Evolutionary conservation across 352 stramenopile genomes (phyloP).

Genomic region (Phytophthora pistaciae): DNA sequence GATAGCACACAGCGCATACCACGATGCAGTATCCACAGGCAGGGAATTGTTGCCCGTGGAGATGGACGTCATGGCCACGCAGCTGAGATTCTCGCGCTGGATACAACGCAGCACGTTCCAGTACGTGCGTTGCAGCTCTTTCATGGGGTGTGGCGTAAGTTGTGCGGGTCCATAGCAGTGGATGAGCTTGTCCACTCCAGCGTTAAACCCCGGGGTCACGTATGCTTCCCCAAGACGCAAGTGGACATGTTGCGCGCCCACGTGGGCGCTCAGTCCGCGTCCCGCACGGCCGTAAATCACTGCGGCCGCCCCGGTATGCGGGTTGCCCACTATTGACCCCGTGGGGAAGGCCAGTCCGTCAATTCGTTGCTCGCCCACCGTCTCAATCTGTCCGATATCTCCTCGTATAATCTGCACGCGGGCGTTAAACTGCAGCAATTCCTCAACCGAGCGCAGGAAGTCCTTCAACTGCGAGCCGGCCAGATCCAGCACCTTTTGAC

Average conservation of each 20-base stretch:
- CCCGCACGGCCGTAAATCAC: slow-evolving; percentile 46
- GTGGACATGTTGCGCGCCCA: slow-evolving; percentile 20
- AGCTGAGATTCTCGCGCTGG: slow-evolving; percentile 50
- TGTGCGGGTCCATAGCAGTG: slow-evolving; percentile 58
- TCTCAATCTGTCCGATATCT: slow-evolving; percentile 51
- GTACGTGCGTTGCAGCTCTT: slow-evolving; percentile 42
- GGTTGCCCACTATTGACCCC: slow-evolving; percentile 29
- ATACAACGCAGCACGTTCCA: slow-evolving; percentile 46
- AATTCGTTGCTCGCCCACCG: slow-evolving; percentile 24
- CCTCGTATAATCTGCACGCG: slow-evolving; percentile 46
- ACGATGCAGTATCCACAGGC: slow-evolving; percentile 40
- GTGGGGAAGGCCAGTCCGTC: slow-evolving; percentile 53
- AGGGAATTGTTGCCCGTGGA: slow-evolving; percentile 71
- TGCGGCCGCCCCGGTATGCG: slow-evolving; percentile 33
- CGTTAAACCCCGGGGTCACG: slow-evolving; percentile 58
- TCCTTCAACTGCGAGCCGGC: slow-evolving; percentile 36
- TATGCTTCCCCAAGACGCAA: slow-evolving; percentile 45
- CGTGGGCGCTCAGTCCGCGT: slow-evolving; percentile 28
- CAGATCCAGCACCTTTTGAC: slow-evolving; percentile 28
- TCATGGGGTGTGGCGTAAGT: slow-evolving; percentile 32
- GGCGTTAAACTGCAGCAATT: slow-evolving; percentile 49
- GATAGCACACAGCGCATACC: slow-evolving; percentile 58
- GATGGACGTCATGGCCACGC: slow-evolving; percentile 71
- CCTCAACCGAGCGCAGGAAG: slow-evolving; percentile 43
- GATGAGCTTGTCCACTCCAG: slow-evolving; percentile 64